These are phyloP conservation scores for Aspergillus nanangensis DNA, from an alignment of 495 filamentous ascomycete genomes.

Conservation along the genomic window DNA sequence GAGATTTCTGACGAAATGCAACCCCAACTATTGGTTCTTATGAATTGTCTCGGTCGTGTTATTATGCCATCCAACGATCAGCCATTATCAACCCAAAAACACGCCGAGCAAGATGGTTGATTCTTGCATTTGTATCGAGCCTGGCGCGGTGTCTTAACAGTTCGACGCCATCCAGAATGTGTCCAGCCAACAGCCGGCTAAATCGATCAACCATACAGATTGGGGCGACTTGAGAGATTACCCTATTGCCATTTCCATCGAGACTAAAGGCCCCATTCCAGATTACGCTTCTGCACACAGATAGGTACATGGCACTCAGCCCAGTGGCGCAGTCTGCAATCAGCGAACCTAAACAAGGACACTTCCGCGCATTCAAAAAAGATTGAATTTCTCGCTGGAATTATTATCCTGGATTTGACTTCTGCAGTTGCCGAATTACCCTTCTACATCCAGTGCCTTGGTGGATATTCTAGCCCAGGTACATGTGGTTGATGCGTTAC, in stretches of 20 bases:
- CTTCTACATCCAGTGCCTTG: no score
- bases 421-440: no score
- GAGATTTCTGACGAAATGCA: no score
- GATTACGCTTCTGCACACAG: slow-evolving; percentile 1
- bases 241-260: slow-evolving; percentile 2
- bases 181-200: neutral
- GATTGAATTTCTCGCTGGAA: slow-evolving; percentile 4
- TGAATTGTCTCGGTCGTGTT: no score
- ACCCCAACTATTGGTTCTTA: no score
- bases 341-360: neutral
- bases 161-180: neutral
- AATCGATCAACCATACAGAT: slow-evolving; percentile 5
- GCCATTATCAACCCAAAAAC: neutral
- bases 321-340: slow-evolving; percentile 6
- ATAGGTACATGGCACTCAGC: slow-evolving; percentile 3
- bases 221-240: slow-evolving; percentile 4
- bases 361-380: neutral
- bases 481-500: no score
- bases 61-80: no score
- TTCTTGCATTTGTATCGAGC: slow-evolving; percentile 2
- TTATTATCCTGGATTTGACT: slow-evolving; percentile 2
- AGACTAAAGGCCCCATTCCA: slow-evolving; percentile 4
- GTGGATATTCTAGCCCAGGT: no score
- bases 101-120: slow-evolving; percentile 2
- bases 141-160: neutral